Evolutionary conservation across 2,329 filamentous ascomycete species (phyloP).

Genomic region (Hirsutella rhossiliensis): DNA sequence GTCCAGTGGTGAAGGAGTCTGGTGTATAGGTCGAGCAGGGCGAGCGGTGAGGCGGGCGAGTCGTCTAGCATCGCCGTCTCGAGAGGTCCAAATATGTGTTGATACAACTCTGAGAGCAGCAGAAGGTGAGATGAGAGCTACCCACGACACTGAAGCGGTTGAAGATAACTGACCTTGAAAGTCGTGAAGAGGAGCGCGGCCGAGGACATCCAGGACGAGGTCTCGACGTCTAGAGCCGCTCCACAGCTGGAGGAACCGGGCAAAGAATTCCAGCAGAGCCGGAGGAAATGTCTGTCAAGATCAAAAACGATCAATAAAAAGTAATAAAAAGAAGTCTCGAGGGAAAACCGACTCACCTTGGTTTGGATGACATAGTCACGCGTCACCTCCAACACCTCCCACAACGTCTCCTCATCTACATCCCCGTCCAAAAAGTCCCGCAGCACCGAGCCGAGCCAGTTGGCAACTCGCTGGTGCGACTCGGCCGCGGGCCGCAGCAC

Average conservation of each 20-base stretch:
- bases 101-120: slow-evolving; percentile 33
- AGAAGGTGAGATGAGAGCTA: neutral
- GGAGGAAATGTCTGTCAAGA: slow-evolving; percentile 29
- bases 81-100: slow-evolving; percentile 35
- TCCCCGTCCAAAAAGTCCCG: slow-evolving; percentile 43
- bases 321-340: too few species aligned
- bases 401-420: slow-evolving; percentile 32
- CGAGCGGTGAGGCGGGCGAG: slow-evolving; percentile 37
- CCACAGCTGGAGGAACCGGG: slow-evolving; percentile 46
- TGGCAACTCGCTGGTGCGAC: slow-evolving; percentile 38
- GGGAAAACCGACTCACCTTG: slow-evolving; percentile 33
- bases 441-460: slow-evolving; percentile 46
- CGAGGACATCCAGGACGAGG: slow-evolving; percentile 45
- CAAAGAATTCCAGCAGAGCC: slow-evolving; percentile 36
- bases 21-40: slow-evolving; percentile 56
- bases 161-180: slow-evolving; percentile 38
- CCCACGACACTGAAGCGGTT: neutral
- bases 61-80: slow-evolving; percentile 39
- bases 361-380: slow-evolving; percentile 42
- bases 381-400: slow-evolving; percentile 43
- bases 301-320: neutral
- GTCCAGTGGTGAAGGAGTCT: slow-evolving; percentile 51
- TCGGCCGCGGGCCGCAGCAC: slow-evolving; percentile 47
- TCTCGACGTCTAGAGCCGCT: slow-evolving; percentile 43
- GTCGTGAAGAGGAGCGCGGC: slow-evolving; percentile 38